Base-by-base conservation (phyloP, 768 basidiomycete genomes). In the Saitozyma podzolica region DNA sequence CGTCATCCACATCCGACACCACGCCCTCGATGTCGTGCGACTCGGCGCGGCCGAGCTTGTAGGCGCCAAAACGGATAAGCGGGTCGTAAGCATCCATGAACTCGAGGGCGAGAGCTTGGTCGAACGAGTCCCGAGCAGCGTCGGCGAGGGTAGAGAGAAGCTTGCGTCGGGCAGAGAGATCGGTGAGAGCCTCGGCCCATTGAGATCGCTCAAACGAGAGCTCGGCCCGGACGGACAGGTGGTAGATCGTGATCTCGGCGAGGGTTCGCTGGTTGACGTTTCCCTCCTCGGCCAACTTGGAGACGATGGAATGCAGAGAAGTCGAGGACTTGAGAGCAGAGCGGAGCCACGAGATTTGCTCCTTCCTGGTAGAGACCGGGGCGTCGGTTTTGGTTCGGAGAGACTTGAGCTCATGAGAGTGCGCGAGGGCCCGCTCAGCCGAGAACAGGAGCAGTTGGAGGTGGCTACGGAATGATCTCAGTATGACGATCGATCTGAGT, bases 51-150 rank as follows among this genome's bases (percentile, higher is more conserved):
- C 92, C 90, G 13, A 94, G 82, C 72, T 92, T 88, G 71, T 97
- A 95, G 0, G 94, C 93, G 68, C 89, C 92, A 80, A 93, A 89
- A 50, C 95, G 83, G 58, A 98, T 92, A 78, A 96, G 87, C 0
- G 95, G 92, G 20, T 90, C 88, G 57, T 95, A 86, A 70, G 90
- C 89, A 73, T 98, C 94, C 6, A 88, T 84, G 73, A 91, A 89
- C 40, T 90, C 83, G 9, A 86, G 85, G 6, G 91, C 89, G 9
- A 97, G 84, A 1, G 94, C 95, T 79, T 94, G 91, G 54, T 92
- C 91, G 42, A 74, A 78, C 85, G 43, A 95, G 82, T 58, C 85
- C 83, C 67, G 88, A 85, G 70, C 75, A 4, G 60, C 63, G n/a
- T 72, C 72, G n/a, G 66, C 57, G 0, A 79, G 56, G 8, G 66